These are phyloP conservation scores for Rubia tinctorum DNA, from an alignment of 305 asterid species.

Conservation along the genomic window DNA sequence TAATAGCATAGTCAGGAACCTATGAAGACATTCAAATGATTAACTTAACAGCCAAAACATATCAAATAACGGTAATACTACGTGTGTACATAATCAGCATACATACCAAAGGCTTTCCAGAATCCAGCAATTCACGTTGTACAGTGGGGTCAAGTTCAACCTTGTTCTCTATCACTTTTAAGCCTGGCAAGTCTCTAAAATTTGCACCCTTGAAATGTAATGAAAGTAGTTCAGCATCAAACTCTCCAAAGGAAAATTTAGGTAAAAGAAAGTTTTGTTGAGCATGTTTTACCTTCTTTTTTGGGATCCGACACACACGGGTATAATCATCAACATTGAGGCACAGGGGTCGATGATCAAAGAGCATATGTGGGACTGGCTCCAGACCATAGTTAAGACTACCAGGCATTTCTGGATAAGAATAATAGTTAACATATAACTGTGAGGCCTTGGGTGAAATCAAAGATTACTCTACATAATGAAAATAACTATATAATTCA, in stretches of 20 bases:
- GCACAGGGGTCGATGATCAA: constrained; percentile 56
- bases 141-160: background rate
- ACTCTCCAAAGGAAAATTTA: too few relatives aligned
- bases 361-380: constrained; percentile 25
- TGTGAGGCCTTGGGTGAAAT: background rate
- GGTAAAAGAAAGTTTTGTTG: background rate
- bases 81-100: background rate
- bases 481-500: too few relatives aligned
- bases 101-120: constrained; percentile 88
- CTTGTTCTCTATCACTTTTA: background rate
- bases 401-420: constrained; percentile 59
- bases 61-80: background rate
- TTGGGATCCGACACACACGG: constrained; percentile 62
- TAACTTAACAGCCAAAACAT: background rate
- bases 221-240: too few relatives aligned
- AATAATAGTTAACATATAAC: background rate
- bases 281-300: constrained; percentile 32
- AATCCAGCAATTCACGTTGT: constrained; percentile 21
- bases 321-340: constrained; percentile 56
- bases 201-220: constrained; percentile 6
- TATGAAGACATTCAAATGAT: background rate
- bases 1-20: constrained; percentile 81
- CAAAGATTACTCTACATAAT: too few relatives aligned
- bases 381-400: constrained; percentile 18
- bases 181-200: background rate